These are phyloP conservation scores for Phalaenopsis equestris DNA, from an alignment of 106 monocot species.

Conservation along the genomic window DNA sequence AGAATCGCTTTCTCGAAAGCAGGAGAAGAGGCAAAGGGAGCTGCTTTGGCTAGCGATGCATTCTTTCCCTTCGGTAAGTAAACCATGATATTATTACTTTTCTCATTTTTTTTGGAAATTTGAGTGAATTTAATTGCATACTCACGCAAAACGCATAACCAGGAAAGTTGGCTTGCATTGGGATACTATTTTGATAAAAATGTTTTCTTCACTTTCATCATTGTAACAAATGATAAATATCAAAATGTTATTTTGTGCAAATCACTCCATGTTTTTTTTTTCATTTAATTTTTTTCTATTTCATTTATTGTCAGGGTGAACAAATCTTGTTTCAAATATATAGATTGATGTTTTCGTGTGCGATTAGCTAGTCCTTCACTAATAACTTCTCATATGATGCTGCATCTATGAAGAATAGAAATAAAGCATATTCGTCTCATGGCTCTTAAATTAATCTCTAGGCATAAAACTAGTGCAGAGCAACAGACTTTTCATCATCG, in stretches of 20 bases:
- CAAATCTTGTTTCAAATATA: neutral
- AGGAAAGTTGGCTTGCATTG: too few relatives aligned
- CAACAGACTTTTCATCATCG: neutral
- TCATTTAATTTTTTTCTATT: neutral
- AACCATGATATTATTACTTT: neutral
- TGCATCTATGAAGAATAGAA: neutral
- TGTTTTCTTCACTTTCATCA: neutral
- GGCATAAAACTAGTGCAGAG: neutral
- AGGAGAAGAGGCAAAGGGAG: constrained; percentile 86
- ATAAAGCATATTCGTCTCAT: neutral
- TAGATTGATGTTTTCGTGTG: neutral
- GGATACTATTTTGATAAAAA: too few relatives aligned
- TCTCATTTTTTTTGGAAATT: too few relatives aligned
- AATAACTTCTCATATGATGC: neutral
- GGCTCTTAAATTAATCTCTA: neutral
- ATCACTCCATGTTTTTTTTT: neutral
- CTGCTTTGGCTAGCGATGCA: constrained; percentile 94
- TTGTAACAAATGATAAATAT: neutral
- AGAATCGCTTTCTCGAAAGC: constrained; percentile 92
- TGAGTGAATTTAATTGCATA: too few relatives aligned
- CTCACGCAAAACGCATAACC: too few relatives aligned
- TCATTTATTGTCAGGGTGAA: neutral
- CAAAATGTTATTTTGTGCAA: neutral
- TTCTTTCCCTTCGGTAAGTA: constrained; percentile 92
- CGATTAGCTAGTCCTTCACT: neutral